These are phyloP conservation scores for Thelonectria olida DNA, from an alignment of 2,329 filamentous ascomycete species.

Conservation along the genomic window DNA sequence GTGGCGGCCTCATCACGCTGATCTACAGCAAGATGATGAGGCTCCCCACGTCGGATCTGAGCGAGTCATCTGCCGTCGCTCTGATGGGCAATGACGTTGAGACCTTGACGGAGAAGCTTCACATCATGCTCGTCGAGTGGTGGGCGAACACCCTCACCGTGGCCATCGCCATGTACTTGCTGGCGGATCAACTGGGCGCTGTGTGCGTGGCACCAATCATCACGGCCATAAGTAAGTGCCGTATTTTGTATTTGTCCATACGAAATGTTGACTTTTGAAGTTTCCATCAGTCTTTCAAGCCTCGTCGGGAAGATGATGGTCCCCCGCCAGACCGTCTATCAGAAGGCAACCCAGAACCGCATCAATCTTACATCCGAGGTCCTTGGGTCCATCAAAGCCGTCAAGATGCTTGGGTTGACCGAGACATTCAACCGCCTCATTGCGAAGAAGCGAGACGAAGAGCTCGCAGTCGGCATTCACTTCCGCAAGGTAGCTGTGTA, in stretches of 20 bases:
- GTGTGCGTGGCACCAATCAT: constrained; percentile 46
- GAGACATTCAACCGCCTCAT: constrained; percentile 39
- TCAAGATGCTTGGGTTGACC: constrained; percentile 47
- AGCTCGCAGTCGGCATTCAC: constrained; percentile 37
- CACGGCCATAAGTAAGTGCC: constrained; percentile 41
- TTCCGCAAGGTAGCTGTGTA: constrained; percentile 40
- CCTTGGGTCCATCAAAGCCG: constrained; percentile 43
- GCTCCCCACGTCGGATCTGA: constrained; percentile 37
- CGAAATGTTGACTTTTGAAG: constrained; percentile 7
- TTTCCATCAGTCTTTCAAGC: constrained; percentile 32
- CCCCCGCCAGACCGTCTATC: constrained; percentile 41
- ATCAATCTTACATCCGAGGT: constrained; percentile 46
- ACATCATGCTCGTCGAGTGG: constrained; percentile 42
- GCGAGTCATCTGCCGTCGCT: constrained; percentile 41
- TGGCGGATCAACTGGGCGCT: constrained; percentile 44
- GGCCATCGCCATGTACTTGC: constrained; percentile 43
- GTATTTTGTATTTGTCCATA: not conserved
- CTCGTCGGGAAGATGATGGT: constrained; percentile 40
- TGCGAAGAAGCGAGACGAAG: constrained; percentile 37
- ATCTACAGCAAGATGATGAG: constrained; percentile 44
- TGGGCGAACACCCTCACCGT: constrained; percentile 45
- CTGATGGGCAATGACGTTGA: constrained; percentile 47
- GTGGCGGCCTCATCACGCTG: constrained; percentile 42
- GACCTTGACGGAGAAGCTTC: constrained; percentile 39
- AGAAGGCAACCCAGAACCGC: constrained; percentile 44